Evolutionary conservation across 768 basidiomycete species (phyloP), one percentile per base, ranked within the genome.

Genomic region (Roridomyces roridus): DNA sequence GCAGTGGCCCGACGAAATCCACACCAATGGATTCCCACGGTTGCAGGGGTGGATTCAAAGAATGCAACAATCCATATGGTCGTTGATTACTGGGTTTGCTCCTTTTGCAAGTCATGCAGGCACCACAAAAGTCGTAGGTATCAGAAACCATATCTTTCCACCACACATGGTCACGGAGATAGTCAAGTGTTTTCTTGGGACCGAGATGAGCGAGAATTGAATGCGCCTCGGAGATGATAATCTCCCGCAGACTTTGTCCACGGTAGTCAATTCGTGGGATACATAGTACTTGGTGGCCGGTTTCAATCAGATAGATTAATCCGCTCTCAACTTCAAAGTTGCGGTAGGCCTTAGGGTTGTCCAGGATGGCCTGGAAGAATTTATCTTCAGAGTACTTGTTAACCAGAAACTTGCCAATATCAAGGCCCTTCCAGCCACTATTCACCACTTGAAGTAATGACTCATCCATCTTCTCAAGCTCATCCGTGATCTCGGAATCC

Each of bases 11-110:
- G 12, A 57, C 55, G 12, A 57, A 57, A 23, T 68, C 65, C 9
- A 69, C 53, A 0, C 65, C 68, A n/a, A 68, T 60, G 0, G 64
- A 37, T 23, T 68, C 53, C 69, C 69, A 70, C 1, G 69, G 69
- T 14, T 51, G 23, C 5, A 24, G 28, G 0, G 69, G 69, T 14
- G 67, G 53, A 0, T 37, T 36, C 0, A 70, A 42, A 0, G 64
- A 54, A 5, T 66, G 39, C 6, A 72, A 51, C 1, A 63, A 44
- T 0, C 67, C 62, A 18, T 58, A 65, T 0, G 53, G 68, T 20
- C 47, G 51, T 18, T 57, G 54, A 29, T 55, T 55, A 26, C 54
- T 48, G 3, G 54, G 37, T 37, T 55, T 55, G 23, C 46, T 55
- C 14, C 55, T 40, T 20, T 43, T 49, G 24, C 55, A 57, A n/a